Base-by-base conservation (phyloP, 2,329 filamentous ascomycete genomes). In the Ophiocordyceps camponoti-leonardi region DNA sequence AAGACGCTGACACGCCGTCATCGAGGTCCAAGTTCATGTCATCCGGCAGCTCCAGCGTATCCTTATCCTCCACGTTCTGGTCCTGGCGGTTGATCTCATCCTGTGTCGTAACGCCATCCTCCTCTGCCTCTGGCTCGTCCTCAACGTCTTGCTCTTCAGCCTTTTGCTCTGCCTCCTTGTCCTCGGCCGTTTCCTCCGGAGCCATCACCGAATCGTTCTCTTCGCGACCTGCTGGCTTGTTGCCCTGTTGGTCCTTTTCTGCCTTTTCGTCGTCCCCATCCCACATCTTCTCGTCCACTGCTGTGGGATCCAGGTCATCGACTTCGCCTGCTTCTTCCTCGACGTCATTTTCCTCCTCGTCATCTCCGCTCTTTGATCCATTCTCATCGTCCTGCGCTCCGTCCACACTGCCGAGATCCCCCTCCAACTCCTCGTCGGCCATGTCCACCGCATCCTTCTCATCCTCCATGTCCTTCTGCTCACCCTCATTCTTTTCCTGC, bases 261-360 rank as follows among this genome's bases (percentile, higher is more conserved):
- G 83, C 79, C 43, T 88, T 79, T 41, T 88, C 74, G 41, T 86
- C 81, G 45, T 82, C 79, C 37, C 87, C 88, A 62, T 98, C 88
- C 92, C 92, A 98, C 75, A 96, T 87, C 69, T 96, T 98, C 66
- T 98, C 93, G 58, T 98, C 93, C 1, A 96, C 83, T 19, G 90
- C 85, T 16, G 79, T 83, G 13, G 86, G 82, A 53, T 94, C 90
- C 40, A 94, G 69, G 55, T 94, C 86, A 64, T 95, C 86, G 12
- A 96, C 87, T 55, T 87, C 83, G 1, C 88, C 92, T 6, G 83
- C 76, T 62, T 96, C 86, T 54, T 94, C 88, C 51, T 95, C 87
- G 58, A 93, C 81, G 11, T 86, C 81, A n/a, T 81, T 68, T 30
- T 79, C 74, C 41, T 79, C 75, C 23, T 83, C 75, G 11, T 81